phyloP scores from a whole-genome alignment of 1,139 yeast species.

The Saccharomyces pastorianus region DNA sequence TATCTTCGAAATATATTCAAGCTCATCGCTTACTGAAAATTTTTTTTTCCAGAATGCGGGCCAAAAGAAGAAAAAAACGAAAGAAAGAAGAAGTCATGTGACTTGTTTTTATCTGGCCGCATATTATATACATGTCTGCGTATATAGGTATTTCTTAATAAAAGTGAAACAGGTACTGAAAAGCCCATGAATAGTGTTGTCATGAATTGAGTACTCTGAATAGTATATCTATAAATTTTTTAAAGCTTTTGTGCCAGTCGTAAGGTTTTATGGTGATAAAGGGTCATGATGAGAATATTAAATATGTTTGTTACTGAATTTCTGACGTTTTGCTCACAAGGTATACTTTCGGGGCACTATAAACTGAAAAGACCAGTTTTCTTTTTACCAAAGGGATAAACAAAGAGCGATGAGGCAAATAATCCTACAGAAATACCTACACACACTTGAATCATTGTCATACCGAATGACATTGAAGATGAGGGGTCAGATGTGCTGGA shows the following conservation, averaged over 20 bases:
- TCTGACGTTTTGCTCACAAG: neutral
- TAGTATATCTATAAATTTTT: neutral
- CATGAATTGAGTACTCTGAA: no score
- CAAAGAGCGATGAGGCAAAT: conserved; percentile 81
- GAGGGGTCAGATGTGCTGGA: conserved; percentile 24
- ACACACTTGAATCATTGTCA: conserved; percentile 86
- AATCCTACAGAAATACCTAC: conserved; percentile 91
- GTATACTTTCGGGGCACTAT: conserved; percentile 26
- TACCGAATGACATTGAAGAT: conserved; percentile 53
- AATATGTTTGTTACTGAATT: neutral
- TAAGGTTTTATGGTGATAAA: neutral
- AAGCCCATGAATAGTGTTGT: no score
- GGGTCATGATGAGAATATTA: neutral
- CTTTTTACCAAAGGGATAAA: conserved; percentile 87
- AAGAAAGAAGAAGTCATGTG: neutral
- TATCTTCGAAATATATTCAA: neutral
- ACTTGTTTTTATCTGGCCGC: neutral
- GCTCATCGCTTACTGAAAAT: conserved; percentile 9
- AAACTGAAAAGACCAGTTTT: conserved; percentile 81
- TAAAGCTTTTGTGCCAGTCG: neutral
- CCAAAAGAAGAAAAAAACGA: neutral
- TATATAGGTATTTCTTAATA: neutral
- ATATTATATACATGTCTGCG: no score
- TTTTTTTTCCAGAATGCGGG: neutral
- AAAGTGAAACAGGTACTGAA: neutral